Conservation (phyloP, 169 alveolate species). For the Besnoitia besnoiti region DNA sequence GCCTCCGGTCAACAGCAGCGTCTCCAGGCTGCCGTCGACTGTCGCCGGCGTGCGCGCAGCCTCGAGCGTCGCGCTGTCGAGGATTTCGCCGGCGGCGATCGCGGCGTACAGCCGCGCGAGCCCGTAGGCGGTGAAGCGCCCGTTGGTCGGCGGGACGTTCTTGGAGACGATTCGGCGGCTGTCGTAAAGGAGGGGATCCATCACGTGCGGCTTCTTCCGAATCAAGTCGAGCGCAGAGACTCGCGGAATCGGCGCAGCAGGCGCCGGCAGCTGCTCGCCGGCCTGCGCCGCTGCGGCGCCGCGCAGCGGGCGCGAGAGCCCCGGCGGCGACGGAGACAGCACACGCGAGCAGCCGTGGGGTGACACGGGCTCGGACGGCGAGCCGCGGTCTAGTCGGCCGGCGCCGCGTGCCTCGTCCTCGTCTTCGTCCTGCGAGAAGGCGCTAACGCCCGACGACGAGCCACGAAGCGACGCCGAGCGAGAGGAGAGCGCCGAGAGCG, state of each 20-base stretch:
- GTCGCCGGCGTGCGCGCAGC: conserved; percentile 60
- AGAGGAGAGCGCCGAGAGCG: not conserved
- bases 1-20: conserved; percentile 76
- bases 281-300: conserved; percentile 42
- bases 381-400: not conserved
- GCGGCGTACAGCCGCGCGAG: conserved; percentile 70
- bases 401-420: not conserved
- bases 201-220: conserved; percentile 72
- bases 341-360: not conserved
- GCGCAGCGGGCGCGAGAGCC: conserved; percentile 30
- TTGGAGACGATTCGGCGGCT: conserved; percentile 69
- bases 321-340: not conserved
- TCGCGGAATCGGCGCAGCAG: conserved; percentile 47
- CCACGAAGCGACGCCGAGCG: not conserved
- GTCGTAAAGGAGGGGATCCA: conserved; percentile 77
- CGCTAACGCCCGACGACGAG: not conserved
- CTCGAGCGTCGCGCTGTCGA: conserved; percentile 55
- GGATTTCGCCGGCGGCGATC: conserved; percentile 59
- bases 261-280: conserved; percentile 32
- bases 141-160: conserved; percentile 76
- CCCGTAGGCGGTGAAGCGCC: conserved; percentile 75
- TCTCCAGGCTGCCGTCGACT: conserved; percentile 73
- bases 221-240: conserved; percentile 72
- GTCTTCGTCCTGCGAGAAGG: not conserved
- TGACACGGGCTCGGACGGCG: not conserved